Conservation (phyloP, 2,329 filamentous ascomycete genomes). For the Drechslera avenae region DNA sequence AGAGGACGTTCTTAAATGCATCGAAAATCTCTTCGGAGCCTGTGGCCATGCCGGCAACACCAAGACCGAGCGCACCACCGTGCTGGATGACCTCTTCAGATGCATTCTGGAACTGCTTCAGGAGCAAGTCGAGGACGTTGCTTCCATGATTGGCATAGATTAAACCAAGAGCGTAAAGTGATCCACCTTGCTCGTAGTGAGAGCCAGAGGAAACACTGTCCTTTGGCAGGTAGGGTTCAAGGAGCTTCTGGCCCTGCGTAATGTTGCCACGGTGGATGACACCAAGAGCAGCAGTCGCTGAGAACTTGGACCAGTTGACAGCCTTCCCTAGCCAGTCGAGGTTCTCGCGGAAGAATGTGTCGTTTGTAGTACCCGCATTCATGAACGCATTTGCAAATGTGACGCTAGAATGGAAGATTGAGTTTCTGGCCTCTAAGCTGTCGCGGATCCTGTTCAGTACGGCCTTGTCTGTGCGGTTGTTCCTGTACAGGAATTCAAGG, state of each 20-base stretch:
- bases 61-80: conserved; percentile 90
- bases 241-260: conserved; percentile 86
- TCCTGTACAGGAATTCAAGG: conserved; percentile 93
- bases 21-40: conserved; percentile 90
- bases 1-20: conserved; percentile 85
- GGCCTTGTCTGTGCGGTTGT: conserved; percentile 88
- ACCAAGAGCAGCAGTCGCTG: conserved; percentile 91
- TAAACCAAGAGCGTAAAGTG: conserved; percentile 90
- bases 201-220: conserved; percentile 76
- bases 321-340: conserved; percentile 97
- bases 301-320: conserved; percentile 99
- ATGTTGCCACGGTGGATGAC: conserved; percentile 97
- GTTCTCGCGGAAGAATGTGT: conserved; percentile 98
- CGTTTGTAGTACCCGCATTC: conserved; percentile 97
- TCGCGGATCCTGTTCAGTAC: conserved; percentile 97
- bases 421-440: conserved; percentile 92
- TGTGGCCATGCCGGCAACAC: conserved; percentile 97
- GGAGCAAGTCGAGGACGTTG: conserved; percentile 81
- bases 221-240: conserved; percentile 92
- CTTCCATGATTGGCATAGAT: conserved; percentile 98
- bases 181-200: conserved; percentile 93
- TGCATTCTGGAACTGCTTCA: conserved; percentile 73
- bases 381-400: conserved; percentile 99
- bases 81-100: conserved; percentile 95
- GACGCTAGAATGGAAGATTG: conserved; percentile 96